Percentiles rank a stretch among this genome's conserved stretches.
Evolutionary conservation across 164 flowering plant species (phyloP).

Genomic region (Amborella trichopoda): DNA sequence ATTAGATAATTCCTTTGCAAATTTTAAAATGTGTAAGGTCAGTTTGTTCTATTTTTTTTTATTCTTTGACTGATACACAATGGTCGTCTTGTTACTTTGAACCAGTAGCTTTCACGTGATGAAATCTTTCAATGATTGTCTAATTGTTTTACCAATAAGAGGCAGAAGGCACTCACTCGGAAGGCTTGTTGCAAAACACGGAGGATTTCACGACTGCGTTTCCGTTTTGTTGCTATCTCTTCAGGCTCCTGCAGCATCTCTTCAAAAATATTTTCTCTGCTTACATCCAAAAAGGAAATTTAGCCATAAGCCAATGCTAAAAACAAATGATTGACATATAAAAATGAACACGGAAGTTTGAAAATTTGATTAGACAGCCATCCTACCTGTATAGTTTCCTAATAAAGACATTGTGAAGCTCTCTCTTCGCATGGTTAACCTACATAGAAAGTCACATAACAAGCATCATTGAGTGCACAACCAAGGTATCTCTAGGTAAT

Average conservation of each 20-base stretch:
- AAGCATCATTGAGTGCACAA: background rate
- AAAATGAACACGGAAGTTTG: too few species aligned
- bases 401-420: conserved; percentile 92
- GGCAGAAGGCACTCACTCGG: conserved; percentile 37
- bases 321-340: too few species aligned
- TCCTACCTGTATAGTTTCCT: conserved; percentile 86
- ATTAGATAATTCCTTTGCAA: too few species aligned
- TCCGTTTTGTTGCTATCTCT: conserved; percentile 78
- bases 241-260: conserved; percentile 97
- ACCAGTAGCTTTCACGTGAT: background rate
- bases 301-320: too few species aligned
- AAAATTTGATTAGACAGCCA: too few species aligned
- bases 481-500: background rate
- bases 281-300: too few species aligned
- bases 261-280: conserved; percentile 88
- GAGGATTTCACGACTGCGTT: conserved; percentile 70
- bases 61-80: too few species aligned
- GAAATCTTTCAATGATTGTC: background rate
- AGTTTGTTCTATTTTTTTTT: too few species aligned
- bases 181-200: conserved; percentile 85
- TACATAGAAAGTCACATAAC: conserved; percentile 16
- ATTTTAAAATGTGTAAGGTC: too few species aligned
- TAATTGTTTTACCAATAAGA: background rate
- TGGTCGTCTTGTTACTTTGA: too few species aligned
- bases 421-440: conserved; percentile 94